Conservation (phyloP, 129 eudicot species). For the Arctium lappa region DNA sequence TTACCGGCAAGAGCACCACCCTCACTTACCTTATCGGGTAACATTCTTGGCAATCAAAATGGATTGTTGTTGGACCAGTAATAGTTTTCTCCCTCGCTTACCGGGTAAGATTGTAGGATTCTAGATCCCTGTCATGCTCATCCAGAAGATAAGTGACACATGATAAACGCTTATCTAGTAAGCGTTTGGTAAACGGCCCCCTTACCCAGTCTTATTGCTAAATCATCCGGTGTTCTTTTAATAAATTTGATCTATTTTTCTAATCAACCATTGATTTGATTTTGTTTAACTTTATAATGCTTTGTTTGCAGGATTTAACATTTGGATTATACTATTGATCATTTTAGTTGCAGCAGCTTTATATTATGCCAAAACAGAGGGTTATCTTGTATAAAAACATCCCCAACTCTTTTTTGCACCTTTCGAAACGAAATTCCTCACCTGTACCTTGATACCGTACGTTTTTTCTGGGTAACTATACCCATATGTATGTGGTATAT, state of each 20-base stretch:
- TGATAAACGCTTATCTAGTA: no score
- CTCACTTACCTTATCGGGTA: no score
- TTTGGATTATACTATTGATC: conserved; percentile 56
- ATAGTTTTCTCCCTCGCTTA: no score
- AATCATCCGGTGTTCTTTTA: not conserved
- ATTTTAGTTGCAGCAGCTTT: conserved; percentile 54
- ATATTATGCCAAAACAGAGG: conserved; percentile 46
- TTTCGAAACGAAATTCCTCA: not conserved
- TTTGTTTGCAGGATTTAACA: conserved; percentile 54
- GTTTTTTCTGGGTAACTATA: not conserved
- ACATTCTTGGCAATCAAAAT: no score
- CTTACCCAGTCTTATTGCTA: no score
- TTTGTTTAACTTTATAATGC: not conserved
- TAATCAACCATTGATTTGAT: not conserved
- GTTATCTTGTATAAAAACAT: conserved; percentile 9
- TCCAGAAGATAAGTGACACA: no score
- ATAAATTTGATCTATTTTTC: not conserved
- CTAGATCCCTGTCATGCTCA: no score
- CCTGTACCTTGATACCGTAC: not conserved
- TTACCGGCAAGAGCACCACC: no score
- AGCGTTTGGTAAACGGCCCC: no score
- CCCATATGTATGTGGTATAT: not conserved
- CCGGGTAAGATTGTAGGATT: no score
- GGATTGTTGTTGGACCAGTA: no score
- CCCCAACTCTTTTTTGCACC: not conserved